Percentiles rank a stretch among this genome's conserved stretches.
Evolutionary conservation across 2,329 filamentous ascomycete species (phyloP).

Genomic region (Penicillium nordicum): DNA sequence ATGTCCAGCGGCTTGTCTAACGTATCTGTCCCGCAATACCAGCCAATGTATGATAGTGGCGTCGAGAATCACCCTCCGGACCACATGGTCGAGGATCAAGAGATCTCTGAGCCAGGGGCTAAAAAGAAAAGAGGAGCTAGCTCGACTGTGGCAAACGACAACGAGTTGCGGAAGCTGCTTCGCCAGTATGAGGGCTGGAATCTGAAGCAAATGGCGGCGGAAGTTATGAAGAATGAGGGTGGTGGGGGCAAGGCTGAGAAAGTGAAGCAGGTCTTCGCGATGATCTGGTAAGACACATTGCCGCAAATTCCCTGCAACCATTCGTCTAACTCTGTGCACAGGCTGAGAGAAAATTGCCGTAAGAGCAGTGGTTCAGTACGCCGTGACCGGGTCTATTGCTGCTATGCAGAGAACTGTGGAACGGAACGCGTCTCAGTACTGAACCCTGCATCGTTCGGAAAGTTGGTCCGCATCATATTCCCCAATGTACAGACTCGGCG

Average conservation of each 20-base stretch:
- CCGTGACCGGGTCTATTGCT: conserved; percentile 87
- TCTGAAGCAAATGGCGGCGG: conserved; percentile 47
- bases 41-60: conserved; percentile 41
- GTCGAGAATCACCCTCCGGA: conserved; percentile 43
- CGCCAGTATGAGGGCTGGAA: conserved; percentile 46
- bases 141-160: conserved; percentile 49
- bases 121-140: conserved; percentile 48
- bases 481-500: conserved; percentile 90
- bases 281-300: conserved; percentile 46
- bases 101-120: conserved; percentile 42
- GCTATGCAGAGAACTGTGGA: conserved; percentile 89
- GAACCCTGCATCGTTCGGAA: conserved; percentile 96
- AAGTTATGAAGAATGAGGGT: conserved; percentile 50
- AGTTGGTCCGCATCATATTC: conserved; percentile 93
- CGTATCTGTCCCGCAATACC: conserved; percentile 38
- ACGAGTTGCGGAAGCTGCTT: conserved; percentile 47
- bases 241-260: conserved; percentile 50
- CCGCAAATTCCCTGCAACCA: neutral
- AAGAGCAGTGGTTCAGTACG: conserved; percentile 67
- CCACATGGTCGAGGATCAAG: conserved; percentile 40
- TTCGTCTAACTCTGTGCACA: conserved; percentile 22
- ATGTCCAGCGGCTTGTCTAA: conserved; percentile 33
- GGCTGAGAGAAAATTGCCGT: conserved; percentile 48
- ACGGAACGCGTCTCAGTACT: conserved; percentile 91
- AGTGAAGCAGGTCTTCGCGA: conserved; percentile 52